A percentile compares a stretch with the other conserved stretches of the same genome.
Evolutionary conservation across 225 moss, liverwort and hornwort species (phyloP).

Genomic region (Climacium dendroides): DNA sequence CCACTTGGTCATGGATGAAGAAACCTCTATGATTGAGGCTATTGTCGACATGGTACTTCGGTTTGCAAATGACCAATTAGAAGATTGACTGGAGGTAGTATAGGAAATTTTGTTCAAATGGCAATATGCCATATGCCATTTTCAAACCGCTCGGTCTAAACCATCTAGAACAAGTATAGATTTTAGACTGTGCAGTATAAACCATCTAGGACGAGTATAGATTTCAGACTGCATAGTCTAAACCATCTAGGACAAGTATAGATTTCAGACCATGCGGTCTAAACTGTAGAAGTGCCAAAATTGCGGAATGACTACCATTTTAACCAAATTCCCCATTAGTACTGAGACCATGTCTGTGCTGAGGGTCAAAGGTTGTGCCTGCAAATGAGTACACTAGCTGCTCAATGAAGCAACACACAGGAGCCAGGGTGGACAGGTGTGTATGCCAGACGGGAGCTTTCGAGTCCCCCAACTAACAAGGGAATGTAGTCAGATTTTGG

Average conservation of each 20-base stretch:
- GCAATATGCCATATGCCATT: too few relatives aligned
- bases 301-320: too few relatives aligned
- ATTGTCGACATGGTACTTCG: not conserved
- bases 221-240: too few relatives aligned
- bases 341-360: not conserved
- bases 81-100: not conserved
- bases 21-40: not conserved
- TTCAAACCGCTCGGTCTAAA: too few relatives aligned
- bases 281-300: too few relatives aligned
- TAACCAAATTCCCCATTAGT: too few relatives aligned
- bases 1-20: not conserved
- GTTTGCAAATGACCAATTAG: not conserved
- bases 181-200: too few relatives aligned
- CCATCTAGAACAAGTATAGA: too few relatives aligned
- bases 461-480: not conserved
- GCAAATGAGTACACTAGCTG: not conserved
- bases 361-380: not conserved
- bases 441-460: not conserved
- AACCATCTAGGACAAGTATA: too few relatives aligned
- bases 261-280: too few relatives aligned
- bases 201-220: too few relatives aligned
- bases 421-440: not conserved
- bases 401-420: not conserved
- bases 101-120: too few relatives aligned
- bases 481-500: not conserved